Evolutionary conservation across 352 stramenopile genomes (phyloP), one percentile per base, ranked within the genome.

Genomic region (Phytophthora chlamydospora): DNA sequence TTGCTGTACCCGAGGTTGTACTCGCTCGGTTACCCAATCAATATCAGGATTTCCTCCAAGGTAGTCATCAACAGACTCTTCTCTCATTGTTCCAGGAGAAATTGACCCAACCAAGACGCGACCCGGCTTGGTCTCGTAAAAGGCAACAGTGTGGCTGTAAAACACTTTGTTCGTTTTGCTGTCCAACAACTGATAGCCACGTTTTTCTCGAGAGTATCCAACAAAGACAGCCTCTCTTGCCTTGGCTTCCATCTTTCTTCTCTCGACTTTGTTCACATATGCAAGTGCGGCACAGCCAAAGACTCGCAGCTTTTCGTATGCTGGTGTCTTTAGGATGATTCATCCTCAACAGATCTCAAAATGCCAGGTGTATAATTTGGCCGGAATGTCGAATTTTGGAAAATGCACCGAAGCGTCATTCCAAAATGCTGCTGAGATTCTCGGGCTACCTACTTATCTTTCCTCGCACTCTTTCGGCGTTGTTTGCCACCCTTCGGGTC

Each of bases 241-340:
- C 24, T 58, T 58, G 3, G 39, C 19, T 39, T 49, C 13, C 50
- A 29, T 34, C 32, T 58, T 35, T 24, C 34, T 3, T 48, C 50
- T 4, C 40, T 45, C 40, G 5, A 47, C 33, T 34, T 49, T 62
- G 19, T 62, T 44, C 4, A 62, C 35, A 33, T 62, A 62, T 17
- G 55, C 12, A 0, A 62, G 10, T 0, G 33, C 55, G 19, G 35
- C 55, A 55, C 55, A 62, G 1, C 55, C 55, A 49, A 56, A 62
- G 1, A 27, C 49, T 13, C 29, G 33, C 9, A 55, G 21, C 10
- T 32, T 36, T 1, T 29, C 27, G 17, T 62, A 64, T 14, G 24
- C 24, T 21, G 56, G 46, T 13, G 31, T 47, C 9, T 65, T 8
- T 7, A n/a, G n/a, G n/a, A n/a, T n/a, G n/a, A n/a, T n/a, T n/a